Conservation (phyloP, 2,329 filamentous ascomycete genomes). For the Volutella citrinella region DNA sequence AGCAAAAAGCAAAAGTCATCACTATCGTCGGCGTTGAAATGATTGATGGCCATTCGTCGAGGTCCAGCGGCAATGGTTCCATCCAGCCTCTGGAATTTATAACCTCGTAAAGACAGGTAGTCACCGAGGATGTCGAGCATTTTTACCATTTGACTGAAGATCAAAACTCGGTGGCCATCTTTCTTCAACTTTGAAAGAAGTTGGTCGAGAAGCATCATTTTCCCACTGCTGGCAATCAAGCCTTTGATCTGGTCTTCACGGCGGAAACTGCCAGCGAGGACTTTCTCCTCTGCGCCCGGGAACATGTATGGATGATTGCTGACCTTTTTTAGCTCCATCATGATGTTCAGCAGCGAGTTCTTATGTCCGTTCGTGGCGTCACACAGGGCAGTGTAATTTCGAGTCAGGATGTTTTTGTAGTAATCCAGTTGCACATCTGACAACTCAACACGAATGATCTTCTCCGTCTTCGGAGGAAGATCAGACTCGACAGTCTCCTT, state of each 20-base stretch:
- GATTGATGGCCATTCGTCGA: slow-evolving; percentile 91
- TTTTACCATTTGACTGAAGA: slow-evolving; percentile 99
- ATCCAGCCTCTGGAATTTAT: slow-evolving; percentile 91
- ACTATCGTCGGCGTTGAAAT: slow-evolving; percentile 96
- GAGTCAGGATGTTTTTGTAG: slow-evolving; percentile 97
- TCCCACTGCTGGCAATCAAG: slow-evolving; percentile 94
- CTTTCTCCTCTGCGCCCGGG: slow-evolving; percentile 84
- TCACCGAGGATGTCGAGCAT: slow-evolving; percentile 97
- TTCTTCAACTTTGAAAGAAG: slow-evolving; percentile 90
- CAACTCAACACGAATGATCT: slow-evolving; percentile 96
- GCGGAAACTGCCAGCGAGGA: slow-evolving; percentile 74
- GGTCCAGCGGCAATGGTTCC: slow-evolving; percentile 89
- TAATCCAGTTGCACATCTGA: slow-evolving; percentile 96
- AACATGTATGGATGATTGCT: slow-evolving; percentile 99
- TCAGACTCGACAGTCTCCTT: slow-evolving; percentile 98
- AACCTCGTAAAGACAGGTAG: slow-evolving; percentile 88
- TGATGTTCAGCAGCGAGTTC: slow-evolving; percentile 93
- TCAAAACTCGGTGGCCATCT: slow-evolving; percentile 91
- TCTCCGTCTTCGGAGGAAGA: slow-evolving; percentile 93
- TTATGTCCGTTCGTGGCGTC: slow-evolving; percentile 89
- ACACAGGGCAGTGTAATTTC: slow-evolving; percentile 92
- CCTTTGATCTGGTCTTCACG: slow-evolving; percentile 90
- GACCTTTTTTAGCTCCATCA: slow-evolving; percentile 99
- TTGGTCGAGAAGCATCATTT: slow-evolving; percentile 98
- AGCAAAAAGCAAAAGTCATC: slow-evolving; percentile 95